Conservation (phyloP, 2,329 filamentous ascomycete species). For the Stylonectria norvegica region DNA sequence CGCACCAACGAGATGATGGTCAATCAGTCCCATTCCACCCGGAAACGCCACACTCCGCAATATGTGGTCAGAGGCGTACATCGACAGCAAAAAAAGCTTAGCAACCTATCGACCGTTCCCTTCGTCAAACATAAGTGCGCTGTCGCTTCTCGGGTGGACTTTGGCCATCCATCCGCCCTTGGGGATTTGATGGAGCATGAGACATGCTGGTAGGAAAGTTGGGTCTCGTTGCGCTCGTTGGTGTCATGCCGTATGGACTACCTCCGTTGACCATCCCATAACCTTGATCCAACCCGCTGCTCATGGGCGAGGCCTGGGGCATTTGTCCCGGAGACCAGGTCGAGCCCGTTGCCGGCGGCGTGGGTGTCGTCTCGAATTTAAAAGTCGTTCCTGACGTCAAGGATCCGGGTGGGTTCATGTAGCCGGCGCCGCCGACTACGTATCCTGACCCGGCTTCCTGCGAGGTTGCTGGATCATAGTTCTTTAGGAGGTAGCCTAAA, state of each 20-base stretch:
- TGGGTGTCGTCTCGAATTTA: slow-evolving; percentile 57
- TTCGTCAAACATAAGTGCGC: slow-evolving; percentile 34
- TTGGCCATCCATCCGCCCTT: slow-evolving; percentile 37
- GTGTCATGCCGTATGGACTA: slow-evolving; percentile 36
- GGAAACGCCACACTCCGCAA: slow-evolving; percentile 26
- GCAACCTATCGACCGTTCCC: slow-evolving; percentile 5
- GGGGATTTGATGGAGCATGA: slow-evolving; percentile 14
- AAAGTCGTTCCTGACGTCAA: slow-evolving; percentile 25
- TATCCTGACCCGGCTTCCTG: slow-evolving; percentile 36
- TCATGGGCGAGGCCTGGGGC: slow-evolving; percentile 46
- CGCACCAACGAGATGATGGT: slow-evolving; percentile 7
- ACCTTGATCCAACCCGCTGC: slow-evolving; percentile 40
- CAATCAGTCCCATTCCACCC: slow-evolving; percentile 10
- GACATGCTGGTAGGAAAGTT: slow-evolving; percentile 25
- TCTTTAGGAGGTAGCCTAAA: slow-evolving; percentile 76
- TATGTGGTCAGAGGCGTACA: slow-evolving; percentile 15
- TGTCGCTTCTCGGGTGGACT: slow-evolving; percentile 53
- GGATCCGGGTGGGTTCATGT: slow-evolving; percentile 33
- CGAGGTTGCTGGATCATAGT: slow-evolving; percentile 44
- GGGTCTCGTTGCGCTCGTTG: slow-evolving; percentile 28
- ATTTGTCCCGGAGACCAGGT: slow-evolving; percentile 53
- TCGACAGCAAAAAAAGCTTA: slow-evolving; percentile 12
- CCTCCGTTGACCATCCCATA: slow-evolving; percentile 47
- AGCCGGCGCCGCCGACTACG: slow-evolving; percentile 32
- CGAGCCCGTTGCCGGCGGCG: slow-evolving; percentile 47